phyloP scores from a whole-genome alignment of 495 filamentous ascomycete genomes.

The Penicillium egyptiacum region DNA sequence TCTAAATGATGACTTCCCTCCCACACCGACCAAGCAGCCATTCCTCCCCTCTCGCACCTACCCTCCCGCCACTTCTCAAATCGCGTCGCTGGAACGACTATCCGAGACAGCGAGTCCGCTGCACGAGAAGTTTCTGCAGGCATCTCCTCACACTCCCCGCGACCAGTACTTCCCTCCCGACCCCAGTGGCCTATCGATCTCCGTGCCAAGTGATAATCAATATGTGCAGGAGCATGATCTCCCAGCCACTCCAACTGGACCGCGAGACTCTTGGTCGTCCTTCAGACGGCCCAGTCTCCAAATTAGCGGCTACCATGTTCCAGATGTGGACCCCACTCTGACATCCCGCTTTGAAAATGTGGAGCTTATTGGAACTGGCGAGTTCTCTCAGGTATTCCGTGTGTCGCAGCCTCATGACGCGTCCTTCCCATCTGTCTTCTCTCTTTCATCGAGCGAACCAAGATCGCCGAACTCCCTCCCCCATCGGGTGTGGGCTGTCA shows the following conservation, averaged over 20 bases:
- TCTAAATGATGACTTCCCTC: conserved; percentile 74
- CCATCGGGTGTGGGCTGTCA: conserved; percentile 79
- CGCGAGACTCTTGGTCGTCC: conserved; percentile 59
- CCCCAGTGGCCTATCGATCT: conserved; percentile 77
- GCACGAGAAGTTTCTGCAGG: conserved; percentile 45
- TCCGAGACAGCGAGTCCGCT: conserved; percentile 38
- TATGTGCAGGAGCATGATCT: conserved; percentile 46
- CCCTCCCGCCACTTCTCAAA: conserved; percentile 43
- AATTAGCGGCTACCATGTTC: conserved; percentile 54
- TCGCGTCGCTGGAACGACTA: conserved; percentile 40
- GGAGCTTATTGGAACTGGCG: conserved; percentile 76
- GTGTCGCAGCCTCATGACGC: conserved; percentile 57
- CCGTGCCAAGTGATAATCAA: conserved; percentile 53
- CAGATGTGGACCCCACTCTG: conserved; percentile 70
- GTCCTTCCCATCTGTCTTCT: conserved; percentile 47
- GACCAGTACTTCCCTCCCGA: conserved; percentile 76
- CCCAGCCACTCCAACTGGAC: conserved; percentile 77
- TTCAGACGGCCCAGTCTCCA: conserved; percentile 52
- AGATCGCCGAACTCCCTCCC: conserved; percentile 45
- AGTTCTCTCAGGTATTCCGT: conserved; percentile 89
- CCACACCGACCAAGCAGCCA: conserved; percentile 85
- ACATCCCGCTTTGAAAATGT: conserved; percentile 72
- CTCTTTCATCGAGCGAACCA: conserved; percentile 34
- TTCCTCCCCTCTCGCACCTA: conserved; percentile 47
- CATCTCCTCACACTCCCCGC: conserved; percentile 76